Evolutionary conservation across 495 filamentous ascomycete species (phyloP).

Genomic region (Lophiotrema nucula): DNA sequence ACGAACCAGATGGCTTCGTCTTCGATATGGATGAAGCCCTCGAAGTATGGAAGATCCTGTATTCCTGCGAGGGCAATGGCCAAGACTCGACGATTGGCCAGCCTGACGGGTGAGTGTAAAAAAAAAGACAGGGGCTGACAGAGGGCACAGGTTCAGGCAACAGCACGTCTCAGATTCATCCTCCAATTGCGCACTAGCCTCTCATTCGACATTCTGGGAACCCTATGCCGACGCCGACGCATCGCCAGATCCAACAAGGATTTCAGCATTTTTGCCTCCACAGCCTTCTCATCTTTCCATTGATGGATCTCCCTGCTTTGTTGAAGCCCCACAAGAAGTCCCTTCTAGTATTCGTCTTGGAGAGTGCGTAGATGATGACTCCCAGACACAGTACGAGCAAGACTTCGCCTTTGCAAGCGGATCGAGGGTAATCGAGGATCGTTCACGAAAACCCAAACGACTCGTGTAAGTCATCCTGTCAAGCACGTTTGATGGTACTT

Average conservation of each 20-base stretch:
- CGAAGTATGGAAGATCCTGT: not conserved
- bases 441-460: not conserved
- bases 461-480: not conserved
- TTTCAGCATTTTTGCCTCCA: not conserved
- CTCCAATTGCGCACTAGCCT: not conserved
- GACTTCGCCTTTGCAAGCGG: not conserved
- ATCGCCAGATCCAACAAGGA: too few relatives aligned
- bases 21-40: too few relatives aligned
- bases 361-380: too few relatives aligned
- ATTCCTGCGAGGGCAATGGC: not conserved
- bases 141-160: conserved; percentile 1
- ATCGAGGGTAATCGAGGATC: not conserved
- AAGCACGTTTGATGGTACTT: not conserved
- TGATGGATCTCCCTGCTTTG: not conserved
- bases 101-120: conserved; percentile 26
- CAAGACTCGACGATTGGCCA: not conserved
- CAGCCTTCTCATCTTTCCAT: not conserved
- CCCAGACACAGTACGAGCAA: too few relatives aligned
- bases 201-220: too few relatives aligned
- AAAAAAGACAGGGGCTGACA: conserved; percentile 35
- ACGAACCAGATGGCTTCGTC: conserved; percentile 9
- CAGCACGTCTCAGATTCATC: not conserved
- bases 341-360: not conserved
- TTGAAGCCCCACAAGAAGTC: not conserved
- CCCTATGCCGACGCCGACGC: too few relatives aligned